Percentiles rank a stretch among this genome's conserved stretches.
Evolutionary conservation across 192 early-diverging fungal species (phyloP).

Genomic region (Chytriomyces confervae): DNA sequence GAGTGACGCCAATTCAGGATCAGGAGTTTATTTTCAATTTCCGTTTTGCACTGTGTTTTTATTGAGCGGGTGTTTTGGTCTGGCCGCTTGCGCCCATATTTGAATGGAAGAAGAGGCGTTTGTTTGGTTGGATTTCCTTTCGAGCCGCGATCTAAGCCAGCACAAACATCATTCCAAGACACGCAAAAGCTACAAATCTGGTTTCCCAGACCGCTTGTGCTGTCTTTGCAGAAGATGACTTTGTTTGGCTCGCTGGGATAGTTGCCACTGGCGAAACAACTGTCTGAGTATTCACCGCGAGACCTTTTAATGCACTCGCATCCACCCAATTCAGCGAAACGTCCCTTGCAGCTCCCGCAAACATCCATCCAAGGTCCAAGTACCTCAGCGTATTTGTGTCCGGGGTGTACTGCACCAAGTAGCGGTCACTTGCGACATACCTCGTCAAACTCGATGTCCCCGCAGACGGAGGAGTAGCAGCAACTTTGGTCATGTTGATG

Average conservation of each 20-base stretch:
- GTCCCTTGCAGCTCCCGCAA: constrained; percentile 14
- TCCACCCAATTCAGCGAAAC: constrained; percentile 1
- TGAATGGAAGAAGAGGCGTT: too few species aligned
- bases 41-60: too few species aligned
- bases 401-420: constrained; percentile 26
- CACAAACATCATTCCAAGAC: too few species aligned
- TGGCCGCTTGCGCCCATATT: too few species aligned
- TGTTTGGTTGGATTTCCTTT: too few species aligned
- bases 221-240: too few species aligned
- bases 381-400: constrained; percentile 18
- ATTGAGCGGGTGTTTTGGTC: too few species aligned
- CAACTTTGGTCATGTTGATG: constrained; percentile 24
- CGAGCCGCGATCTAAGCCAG: too few species aligned
- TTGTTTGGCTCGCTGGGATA: neutral
- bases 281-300: neutral
- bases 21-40: too few species aligned
- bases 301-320: neutral
- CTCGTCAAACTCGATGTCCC: constrained; percentile 12
- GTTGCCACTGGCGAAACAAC: neutral
- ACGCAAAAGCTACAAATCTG: too few species aligned
- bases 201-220: too few species aligned
- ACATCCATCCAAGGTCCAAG: constrained; percentile 37
- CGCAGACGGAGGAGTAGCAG: neutral
- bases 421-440: constrained; percentile 27
- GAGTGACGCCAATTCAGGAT: too few species aligned